Conservation (phyloP, 1,139 yeast genomes). For the Suhomyces maxii region DNA sequence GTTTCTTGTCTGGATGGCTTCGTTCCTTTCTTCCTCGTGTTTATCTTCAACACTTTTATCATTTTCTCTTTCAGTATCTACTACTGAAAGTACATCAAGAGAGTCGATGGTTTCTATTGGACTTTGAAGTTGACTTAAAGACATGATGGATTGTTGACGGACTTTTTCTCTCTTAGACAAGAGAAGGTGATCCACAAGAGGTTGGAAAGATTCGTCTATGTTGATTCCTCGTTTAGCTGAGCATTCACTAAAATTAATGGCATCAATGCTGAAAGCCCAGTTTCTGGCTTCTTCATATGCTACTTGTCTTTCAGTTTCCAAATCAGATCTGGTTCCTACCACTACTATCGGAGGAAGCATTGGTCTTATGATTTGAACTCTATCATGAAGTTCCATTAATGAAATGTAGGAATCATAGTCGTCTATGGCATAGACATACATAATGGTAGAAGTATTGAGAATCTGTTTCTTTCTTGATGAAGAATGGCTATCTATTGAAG, state of each 20-base stretch:
- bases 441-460: conserved; percentile 29
- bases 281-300: conserved; percentile 28
- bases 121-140: conserved; percentile 3
- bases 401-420: conserved; percentile 28
- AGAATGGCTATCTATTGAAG: conserved; percentile 27
- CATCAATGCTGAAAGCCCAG: conserved; percentile 29
- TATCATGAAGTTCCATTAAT: conserved; percentile 28
- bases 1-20: not conserved
- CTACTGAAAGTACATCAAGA: conserved; percentile 1
- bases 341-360: conserved; percentile 32
- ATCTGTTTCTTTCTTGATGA: conserved; percentile 30
- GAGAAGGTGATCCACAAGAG: conserved; percentile 20
- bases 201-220: conserved; percentile 31
- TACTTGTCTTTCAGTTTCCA: conserved; percentile 27
- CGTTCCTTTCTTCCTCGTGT: not conserved
- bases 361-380: conserved; percentile 20
- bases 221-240: conserved; percentile 24
- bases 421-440: conserved; percentile 34
- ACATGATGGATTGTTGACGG: conserved; percentile 7
- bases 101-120: conserved; percentile 4
- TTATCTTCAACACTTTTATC: not conserved
- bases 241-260: conserved; percentile 32
- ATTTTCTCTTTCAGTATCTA: not conserved
- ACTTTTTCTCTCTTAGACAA: conserved; percentile 4
- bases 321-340: conserved; percentile 36